These are phyloP conservation scores for Erythrophleum fordii DNA, from an alignment of 306 rosid species.

Conservation along the genomic window DNA sequence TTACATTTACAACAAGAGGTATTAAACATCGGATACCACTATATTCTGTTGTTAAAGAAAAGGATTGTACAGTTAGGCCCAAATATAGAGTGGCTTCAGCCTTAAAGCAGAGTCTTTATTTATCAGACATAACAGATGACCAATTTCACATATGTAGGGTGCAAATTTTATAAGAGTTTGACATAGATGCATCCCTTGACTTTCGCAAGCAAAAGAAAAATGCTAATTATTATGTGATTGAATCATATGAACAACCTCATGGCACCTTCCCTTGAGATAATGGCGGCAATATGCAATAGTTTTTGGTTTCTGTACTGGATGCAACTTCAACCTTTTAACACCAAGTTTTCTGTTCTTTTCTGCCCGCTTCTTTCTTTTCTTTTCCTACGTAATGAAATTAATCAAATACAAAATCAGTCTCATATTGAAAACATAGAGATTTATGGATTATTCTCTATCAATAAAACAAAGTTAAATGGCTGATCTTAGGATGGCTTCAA, in stretches of 20 bases:
- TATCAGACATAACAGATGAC: background rate
- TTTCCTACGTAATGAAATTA: slow-evolving; percentile 48
- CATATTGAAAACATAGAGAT: slow-evolving; percentile 19
- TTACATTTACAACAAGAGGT: background rate
- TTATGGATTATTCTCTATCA: slow-evolving; percentile 8
- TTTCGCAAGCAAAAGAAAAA: background rate
- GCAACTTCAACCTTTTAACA: slow-evolving; percentile 71
- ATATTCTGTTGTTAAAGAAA: background rate
- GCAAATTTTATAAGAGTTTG: background rate
- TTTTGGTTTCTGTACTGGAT: slow-evolving; percentile 58
- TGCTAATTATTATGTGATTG: background rate
- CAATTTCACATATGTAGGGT: slow-evolving; percentile 6
- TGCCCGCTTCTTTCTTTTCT: slow-evolving; percentile 64
- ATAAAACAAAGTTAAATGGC: slow-evolving; percentile 28
- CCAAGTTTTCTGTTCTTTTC: slow-evolving; percentile 74
- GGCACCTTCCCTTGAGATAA: slow-evolving; percentile 72
- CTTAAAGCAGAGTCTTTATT: background rate
- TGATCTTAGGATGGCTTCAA: slow-evolving; percentile 5
- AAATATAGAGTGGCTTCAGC: slow-evolving; percentile 25
- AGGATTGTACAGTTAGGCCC: background rate
- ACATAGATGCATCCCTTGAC: background rate
- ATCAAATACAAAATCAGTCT: slow-evolving; percentile 22
- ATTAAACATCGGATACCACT: background rate
- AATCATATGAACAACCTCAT: slow-evolving; percentile 60
- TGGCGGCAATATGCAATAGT: slow-evolving; percentile 67